Evolutionary conservation across 1,139 yeast species (phyloP).

Genomic region (Hyphopichia burtonii): DNA sequence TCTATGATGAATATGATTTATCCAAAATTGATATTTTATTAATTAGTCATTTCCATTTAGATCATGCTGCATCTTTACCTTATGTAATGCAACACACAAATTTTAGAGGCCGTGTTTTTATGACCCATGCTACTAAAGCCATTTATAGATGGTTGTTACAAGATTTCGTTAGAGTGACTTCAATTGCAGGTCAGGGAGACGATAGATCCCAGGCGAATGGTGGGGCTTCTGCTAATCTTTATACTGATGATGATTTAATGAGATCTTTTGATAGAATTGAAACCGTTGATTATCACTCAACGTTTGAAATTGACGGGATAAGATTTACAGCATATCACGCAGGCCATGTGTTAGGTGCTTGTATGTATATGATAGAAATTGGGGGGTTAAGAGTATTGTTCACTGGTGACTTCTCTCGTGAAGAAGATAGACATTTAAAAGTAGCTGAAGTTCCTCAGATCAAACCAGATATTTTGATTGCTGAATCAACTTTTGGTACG

Average conservation of each 20-base stretch:
- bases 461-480: slow-evolving; percentile 84
- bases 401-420: slow-evolving; percentile 96
- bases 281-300: slow-evolving; percentile 92
- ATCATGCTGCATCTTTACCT: slow-evolving; percentile 96
- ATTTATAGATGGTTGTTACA: slow-evolving; percentile 92
- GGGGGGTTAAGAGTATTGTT: slow-evolving; percentile 88
- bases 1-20: slow-evolving; percentile 90
- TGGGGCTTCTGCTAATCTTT: slow-evolving; percentile 51
- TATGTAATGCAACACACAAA: slow-evolving; percentile 97
- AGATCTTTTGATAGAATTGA: slow-evolving; percentile 88
- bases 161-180: slow-evolving; percentile 91
- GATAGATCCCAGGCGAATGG: slow-evolving; percentile 19
- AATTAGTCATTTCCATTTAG: slow-evolving; percentile 93
- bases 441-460: slow-evolving; percentile 93
- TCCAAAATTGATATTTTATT: slow-evolving; percentile 82
- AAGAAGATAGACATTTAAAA: slow-evolving; percentile 91
- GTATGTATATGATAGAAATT: slow-evolving; percentile 93
- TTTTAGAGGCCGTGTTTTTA: slow-evolving; percentile 91
- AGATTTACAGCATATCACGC: slow-evolving; percentile 98
- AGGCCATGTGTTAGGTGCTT: slow-evolving; percentile 98
- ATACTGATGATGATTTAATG: slow-evolving; percentile 87
- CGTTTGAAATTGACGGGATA: slow-evolving; percentile 90
- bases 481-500: slow-evolving; percentile 97
- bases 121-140: slow-evolving; percentile 99
- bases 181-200: slow-evolving; percentile 52